Evolutionary conservation across 2,329 filamentous ascomycete genomes (phyloP), one percentile per base, ranked within the genome.

Genomic region (Purpureocillium lavendulum): DNA sequence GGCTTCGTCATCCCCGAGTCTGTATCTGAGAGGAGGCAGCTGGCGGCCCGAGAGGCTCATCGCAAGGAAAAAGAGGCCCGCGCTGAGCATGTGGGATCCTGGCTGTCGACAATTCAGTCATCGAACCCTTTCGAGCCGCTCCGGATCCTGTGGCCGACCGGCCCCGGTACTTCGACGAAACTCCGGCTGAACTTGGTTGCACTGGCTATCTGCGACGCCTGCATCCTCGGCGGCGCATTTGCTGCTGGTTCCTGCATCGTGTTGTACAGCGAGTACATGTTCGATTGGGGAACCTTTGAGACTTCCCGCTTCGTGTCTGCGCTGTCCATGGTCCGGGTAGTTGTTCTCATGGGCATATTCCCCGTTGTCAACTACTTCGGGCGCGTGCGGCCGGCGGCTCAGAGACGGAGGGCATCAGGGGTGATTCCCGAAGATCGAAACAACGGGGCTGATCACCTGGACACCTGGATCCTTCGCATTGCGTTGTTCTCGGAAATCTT

Each of bases 131-230:
- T 96, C 32, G 77, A 74, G 12, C 87, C 90, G 0, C 73, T 98
- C 4, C 78, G 77, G 47, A 80, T 94, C 24, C 73, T 97, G 3
- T 82, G 75, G 55, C 90, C 89, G 0, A 80, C 70, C 0, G 84
- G 82, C 0, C 73, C 72, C 1, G 76, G 78, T 3, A 79, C 55
- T 66, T 73, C 52, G 48, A 66, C 29, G 62, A 49, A 71, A 1
- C 64, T 95, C 24, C 80, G 88, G 13, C 71, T 81, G 39, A 98
- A 98, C 55, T 67, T 98, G n/a, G 57, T 94, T 3, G 64, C 90
- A 0, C 71, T 98, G 8, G 84, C 88, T 2, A 68, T 80, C 6
- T 80, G 89, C 40, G 92, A 97, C 55, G 85, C 83, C 18, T 78
- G 87, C 46, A 75, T 94, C 48, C 83, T 96, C 45, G 84, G 87